Conservation (phyloP, 768 basidiomycete genomes). For the Suillus subaureus region DNA sequence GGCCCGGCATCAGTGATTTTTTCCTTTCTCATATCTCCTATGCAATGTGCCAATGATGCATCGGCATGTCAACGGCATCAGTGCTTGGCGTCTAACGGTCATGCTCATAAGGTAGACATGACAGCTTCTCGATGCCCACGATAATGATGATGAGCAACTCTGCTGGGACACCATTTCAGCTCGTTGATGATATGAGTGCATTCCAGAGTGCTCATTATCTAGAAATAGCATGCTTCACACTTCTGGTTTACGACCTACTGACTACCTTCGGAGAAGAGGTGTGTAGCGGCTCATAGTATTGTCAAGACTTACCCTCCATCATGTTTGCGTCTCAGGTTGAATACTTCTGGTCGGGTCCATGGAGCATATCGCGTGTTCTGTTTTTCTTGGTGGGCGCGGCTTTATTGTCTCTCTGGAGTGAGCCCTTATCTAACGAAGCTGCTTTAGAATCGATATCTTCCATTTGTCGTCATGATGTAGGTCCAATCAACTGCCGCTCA, state of each 20-base stretch:
- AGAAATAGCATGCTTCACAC: slow-evolving; percentile 12
- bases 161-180: not conserved
- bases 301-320: not conserved
- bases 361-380: slow-evolving; percentile 11
- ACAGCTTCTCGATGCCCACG: not conserved
- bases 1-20: not conserved
- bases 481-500: not conserved
- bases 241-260: slow-evolving; percentile 12
- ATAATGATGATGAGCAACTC: not conserved
- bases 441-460: slow-evolving; percentile 14
- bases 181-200: not conserved
- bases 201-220: slow-evolving; percentile 12
- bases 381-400: slow-evolving; percentile 8
- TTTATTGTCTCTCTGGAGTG: not conserved
- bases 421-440: not conserved
- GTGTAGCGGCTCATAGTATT: not conserved
- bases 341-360: slow-evolving; percentile 15
- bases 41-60: not conserved
- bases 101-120: not conserved
- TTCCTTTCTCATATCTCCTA: not conserved
- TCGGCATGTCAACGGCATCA: not conserved
- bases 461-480: slow-evolving; percentile 8
- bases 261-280: slow-evolving; percentile 15
- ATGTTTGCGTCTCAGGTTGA: slow-evolving; percentile 8
- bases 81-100: not conserved